Percentiles rank a stretch among this genome's conserved stretches.
Evolutionary conservation across 176 grass and related monocot species (phyloP).

Genomic region (Carex scoparia): DNA sequence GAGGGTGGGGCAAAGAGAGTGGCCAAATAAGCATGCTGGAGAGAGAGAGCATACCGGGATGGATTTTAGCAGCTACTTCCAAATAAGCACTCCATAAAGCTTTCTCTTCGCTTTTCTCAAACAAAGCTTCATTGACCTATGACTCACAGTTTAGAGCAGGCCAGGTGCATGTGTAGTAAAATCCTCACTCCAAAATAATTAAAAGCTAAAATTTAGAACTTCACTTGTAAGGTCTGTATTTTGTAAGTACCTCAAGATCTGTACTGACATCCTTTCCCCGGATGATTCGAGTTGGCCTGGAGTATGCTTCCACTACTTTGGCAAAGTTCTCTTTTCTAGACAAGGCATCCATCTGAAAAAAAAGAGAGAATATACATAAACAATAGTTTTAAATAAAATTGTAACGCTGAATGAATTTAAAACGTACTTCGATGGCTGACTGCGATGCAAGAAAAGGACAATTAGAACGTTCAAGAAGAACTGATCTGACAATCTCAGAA

Average conservation of each 20-base stretch:
- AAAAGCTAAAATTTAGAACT: background rate
- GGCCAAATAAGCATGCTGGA: background rate
- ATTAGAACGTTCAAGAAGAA: conserved; percentile 75
- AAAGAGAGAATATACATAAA: conserved; percentile 7
- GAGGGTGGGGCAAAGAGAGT: background rate
- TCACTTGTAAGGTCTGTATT: background rate
- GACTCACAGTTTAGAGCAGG: background rate
- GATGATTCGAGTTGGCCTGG: conserved; percentile 78
- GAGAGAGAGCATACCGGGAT: conserved; percentile 47
- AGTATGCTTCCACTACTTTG: conserved; percentile 87
- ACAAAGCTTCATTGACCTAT: conserved; percentile 47
- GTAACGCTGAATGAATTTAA: background rate
- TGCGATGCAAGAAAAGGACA: conserved; percentile 73
- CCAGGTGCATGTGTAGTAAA: background rate
- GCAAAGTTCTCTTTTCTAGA: conserved; percentile 53
- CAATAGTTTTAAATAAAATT: background rate
- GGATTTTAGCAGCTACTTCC: conserved; percentile 55
- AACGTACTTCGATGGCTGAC: conserved; percentile 68
- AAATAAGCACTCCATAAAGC: conserved; percentile 67
- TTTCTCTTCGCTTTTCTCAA: conserved; percentile 75
- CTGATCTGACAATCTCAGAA: conserved; percentile 72
- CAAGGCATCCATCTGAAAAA: conserved; percentile 73
- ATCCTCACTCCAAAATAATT: background rate
- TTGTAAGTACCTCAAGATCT: conserved; percentile 47
- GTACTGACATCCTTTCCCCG: conserved; percentile 55